phyloP scores from a whole-genome alignment of 2,329 filamentous ascomycete species.

The Pseudofabraea citricarpa region DNA sequence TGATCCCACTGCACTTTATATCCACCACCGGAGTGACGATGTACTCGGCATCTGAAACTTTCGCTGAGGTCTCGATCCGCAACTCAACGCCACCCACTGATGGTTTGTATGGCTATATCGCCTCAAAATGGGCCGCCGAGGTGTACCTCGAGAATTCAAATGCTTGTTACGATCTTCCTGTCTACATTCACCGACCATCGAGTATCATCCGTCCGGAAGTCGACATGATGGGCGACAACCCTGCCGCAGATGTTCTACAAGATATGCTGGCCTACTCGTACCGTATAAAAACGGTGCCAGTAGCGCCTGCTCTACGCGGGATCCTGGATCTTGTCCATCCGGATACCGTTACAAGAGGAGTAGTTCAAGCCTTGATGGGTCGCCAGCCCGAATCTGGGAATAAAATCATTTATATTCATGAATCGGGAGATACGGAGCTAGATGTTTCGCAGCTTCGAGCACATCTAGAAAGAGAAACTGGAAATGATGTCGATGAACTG shows the following conservation, averaged over 20 bases:
- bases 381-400: not conserved
- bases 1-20: constrained; percentile 31
- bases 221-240: constrained; percentile 2
- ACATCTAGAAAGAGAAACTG: not conserved
- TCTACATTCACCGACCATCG: constrained; percentile 11
- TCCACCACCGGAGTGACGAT: constrained; percentile 24
- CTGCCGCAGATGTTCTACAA: constrained; percentile 8
- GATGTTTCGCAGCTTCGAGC: not conserved
- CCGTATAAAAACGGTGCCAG: not conserved
- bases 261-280: constrained; percentile 6
- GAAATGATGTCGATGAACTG: not conserved
- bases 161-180: not conserved
- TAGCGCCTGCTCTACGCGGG: not conserved
- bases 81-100: constrained; percentile 11
- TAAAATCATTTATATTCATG: not conserved
- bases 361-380: not conserved
- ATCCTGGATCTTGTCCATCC: not conserved
- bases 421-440: not conserved
- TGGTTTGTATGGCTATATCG: constrained; percentile 27
- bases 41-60: not conserved
- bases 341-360: not conserved
- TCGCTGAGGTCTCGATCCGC: not conserved
- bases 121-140: constrained; percentile 31
- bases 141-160: constrained; percentile 21
- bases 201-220: too few species aligned